Conservation (phyloP, 495 filamentous ascomycete species). For the Penicillium soppii region DNA sequence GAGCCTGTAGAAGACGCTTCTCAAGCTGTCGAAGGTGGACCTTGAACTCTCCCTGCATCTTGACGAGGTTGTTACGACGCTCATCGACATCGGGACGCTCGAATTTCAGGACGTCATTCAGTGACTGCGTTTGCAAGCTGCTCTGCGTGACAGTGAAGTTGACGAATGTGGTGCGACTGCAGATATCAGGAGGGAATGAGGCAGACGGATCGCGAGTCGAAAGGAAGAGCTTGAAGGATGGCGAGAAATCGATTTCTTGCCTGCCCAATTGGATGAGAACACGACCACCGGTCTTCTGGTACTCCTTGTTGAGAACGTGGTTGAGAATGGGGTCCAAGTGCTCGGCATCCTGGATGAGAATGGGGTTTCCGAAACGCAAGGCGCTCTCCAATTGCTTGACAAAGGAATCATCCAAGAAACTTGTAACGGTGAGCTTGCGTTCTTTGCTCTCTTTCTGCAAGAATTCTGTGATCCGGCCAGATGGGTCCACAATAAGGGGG, state of each 20-base stretch:
- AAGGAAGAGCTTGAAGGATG: slow-evolving; percentile 91
- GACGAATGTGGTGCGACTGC: slow-evolving; percentile 97
- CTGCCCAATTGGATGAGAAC: slow-evolving; percentile 97
- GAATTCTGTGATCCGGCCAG: slow-evolving; percentile 90
- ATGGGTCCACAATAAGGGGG: slow-evolving; percentile 96
- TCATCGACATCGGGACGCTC: slow-evolving; percentile 98
- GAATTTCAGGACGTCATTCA: slow-evolving; percentile 95
- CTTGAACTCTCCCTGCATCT: slow-evolving; percentile 98
- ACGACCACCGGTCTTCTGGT: slow-evolving; percentile 98
- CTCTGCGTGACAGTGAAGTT: slow-evolving; percentile 99
- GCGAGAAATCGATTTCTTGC: slow-evolving; percentile 99
- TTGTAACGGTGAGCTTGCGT: slow-evolving; percentile 90
- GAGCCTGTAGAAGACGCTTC: slow-evolving; percentile 86
- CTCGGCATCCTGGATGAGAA: slow-evolving; percentile 97
- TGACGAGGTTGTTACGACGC: slow-evolving; percentile 92
- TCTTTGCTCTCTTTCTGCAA: slow-evolving; percentile 91
- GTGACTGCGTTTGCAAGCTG: slow-evolving; percentile 94
- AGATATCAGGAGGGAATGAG: slow-evolving; percentile 95
- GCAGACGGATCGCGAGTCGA: slow-evolving; percentile 96
- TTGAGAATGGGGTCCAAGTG: slow-evolving; percentile 96
- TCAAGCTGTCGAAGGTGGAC: slow-evolving; percentile 95
- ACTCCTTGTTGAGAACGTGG: slow-evolving; percentile 98
- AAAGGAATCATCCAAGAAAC: slow-evolving; percentile 97
- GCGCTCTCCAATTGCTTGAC: slow-evolving; percentile 96
- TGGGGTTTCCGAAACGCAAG: slow-evolving; percentile 95